Conservation (phyloP, 2,329 filamentous ascomycete genomes). For the Pseudofabraea citricarpa region DNA sequence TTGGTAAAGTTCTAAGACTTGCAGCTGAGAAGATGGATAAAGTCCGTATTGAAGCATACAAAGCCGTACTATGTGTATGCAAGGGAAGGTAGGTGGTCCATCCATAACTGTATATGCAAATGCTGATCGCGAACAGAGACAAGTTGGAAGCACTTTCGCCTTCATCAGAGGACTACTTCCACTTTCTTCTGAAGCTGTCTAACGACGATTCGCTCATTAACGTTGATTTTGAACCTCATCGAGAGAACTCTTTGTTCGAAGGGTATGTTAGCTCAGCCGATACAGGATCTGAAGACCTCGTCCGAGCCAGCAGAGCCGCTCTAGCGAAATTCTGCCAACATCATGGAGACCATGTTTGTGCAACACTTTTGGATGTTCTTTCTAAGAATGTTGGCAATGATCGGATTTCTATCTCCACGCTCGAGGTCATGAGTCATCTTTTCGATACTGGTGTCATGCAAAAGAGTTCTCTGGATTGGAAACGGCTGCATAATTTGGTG, state of each 20-base stretch:
- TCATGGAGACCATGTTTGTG: constrained; percentile 38
- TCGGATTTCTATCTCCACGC: constrained; percentile 65
- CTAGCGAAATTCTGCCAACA: constrained; percentile 49
- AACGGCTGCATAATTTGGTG: constrained; percentile 61
- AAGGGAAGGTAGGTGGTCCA: constrained; percentile 36
- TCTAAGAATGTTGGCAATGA: constrained; percentile 51
- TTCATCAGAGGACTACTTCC: constrained; percentile 15
- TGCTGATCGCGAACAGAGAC: neutral
- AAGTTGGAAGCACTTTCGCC: constrained; percentile 6
- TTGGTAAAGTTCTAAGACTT: constrained; percentile 50
- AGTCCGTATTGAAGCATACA: constrained; percentile 65
- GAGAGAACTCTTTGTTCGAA: constrained; percentile 52
- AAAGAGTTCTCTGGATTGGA: constrained; percentile 37
- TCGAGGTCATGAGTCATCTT: constrained; percentile 75
- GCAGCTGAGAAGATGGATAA: constrained; percentile 88
- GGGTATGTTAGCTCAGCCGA: constrained; percentile 71
- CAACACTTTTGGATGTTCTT: constrained; percentile 50
- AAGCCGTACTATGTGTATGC: constrained; percentile 39
- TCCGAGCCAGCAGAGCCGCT: constrained; percentile 63
- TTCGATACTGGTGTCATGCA: constrained; percentile 56
- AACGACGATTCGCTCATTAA: constrained; percentile 8
- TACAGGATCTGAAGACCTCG: constrained; percentile 70
- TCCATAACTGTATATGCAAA: neutral
- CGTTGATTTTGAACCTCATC: constrained; percentile 30
- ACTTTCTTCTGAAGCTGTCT: constrained; percentile 15